Base-by-base conservation (phyloP, 352 stramenopile genomes). In the Peronospora farinosa region DNA sequence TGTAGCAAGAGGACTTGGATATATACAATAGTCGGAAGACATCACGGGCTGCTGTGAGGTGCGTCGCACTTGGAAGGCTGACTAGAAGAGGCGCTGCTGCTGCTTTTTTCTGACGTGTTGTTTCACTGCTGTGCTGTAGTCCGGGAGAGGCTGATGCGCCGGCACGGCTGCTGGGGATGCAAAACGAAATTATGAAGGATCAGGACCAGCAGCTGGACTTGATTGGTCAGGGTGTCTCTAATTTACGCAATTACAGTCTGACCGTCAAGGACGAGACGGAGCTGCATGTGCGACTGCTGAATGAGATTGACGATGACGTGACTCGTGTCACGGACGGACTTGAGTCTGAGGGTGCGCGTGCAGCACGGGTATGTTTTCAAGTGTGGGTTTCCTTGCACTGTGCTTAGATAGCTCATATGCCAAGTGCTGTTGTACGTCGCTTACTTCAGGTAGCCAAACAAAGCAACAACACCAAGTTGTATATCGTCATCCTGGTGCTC, bases 401-500 rank as follows among this genome's bases (percentile, higher is more conserved):
- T 37, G 12, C 31, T 37, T 37, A 7, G 23, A 27, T 27, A 27
- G 23, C 23, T 27, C 3, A 27, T 7, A 27, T 27, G 0, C 3
- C 23, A 27, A 27, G 23, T 27, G 23, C 5, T 27, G 23, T 27
- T 4, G 23, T 38, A 42, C 9, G 60, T 37, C 5, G 12, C 31
- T 37, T n/a, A 12, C 16, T 21, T 33, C 46, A 96, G 67, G 90
- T 96, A 57, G 95, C 95, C 56, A 91, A 92, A 56, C 74, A 96
- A 49, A 97, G 95, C 70, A 89, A 96, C 64, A 96, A 96, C 63
- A 96, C 96, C 54, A 95, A 95, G 63, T 70, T 96, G 41, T 96
- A 96, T 69, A 58, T 96, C 32, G 90, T 84, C 54, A 96, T 96
- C 66, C 58, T 92, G 49, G 70, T 95, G 35, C 68, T 95, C 21